phyloP scores from a whole-genome alignment of 108 stramenopile genomes.

The Fistulifera pelliculosa region DNA sequence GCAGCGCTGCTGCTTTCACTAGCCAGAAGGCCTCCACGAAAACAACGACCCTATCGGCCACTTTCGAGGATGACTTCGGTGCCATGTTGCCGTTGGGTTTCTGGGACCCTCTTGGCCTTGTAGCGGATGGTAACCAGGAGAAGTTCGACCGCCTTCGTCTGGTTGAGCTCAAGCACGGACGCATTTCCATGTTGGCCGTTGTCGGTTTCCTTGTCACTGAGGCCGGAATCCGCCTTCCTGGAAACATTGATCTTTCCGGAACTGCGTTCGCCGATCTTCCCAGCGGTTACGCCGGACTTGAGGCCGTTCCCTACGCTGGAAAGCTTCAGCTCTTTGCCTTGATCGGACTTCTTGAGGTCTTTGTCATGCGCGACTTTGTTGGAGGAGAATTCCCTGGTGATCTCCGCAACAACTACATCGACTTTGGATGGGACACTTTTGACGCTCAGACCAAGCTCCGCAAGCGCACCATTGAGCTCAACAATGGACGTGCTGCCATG shows the following conservation, averaged over 20 bases:
- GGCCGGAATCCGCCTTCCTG: slow-evolving; percentile 53
- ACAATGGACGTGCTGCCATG: slow-evolving; percentile 76
- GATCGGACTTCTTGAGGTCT: slow-evolving; percentile 48
- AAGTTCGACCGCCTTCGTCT: slow-evolving; percentile 65
- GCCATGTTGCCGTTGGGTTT: slow-evolving; percentile 47
- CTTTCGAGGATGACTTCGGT: slow-evolving; percentile 34
- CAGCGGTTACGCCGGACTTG: slow-evolving; percentile 40
- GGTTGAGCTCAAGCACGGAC: slow-evolving; percentile 90
- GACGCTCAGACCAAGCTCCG: slow-evolving; percentile 41
- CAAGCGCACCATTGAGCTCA: slow-evolving; percentile 48
- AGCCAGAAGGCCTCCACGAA: slow-evolving; percentile 12
- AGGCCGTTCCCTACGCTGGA: slow-evolving; percentile 43
- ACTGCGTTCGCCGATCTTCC: slow-evolving; percentile 48
- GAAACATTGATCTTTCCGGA: slow-evolving; percentile 50
- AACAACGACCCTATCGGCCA: slow-evolving; percentile 29
- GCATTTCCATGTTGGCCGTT: slow-evolving; percentile 66
- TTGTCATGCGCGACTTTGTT: slow-evolving; percentile 62
- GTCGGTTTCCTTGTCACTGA: slow-evolving; percentile 73
- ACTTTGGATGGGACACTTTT: slow-evolving; percentile 57
- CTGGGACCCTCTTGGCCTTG: slow-evolving; percentile 51
- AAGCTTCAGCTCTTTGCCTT: slow-evolving; percentile 54
- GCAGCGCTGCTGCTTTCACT: slow-evolving; percentile 33
- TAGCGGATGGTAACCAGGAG: slow-evolving; percentile 34
- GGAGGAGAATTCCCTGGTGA: slow-evolving; percentile 69
- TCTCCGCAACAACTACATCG: slow-evolving; percentile 64